Evolutionary conservation across 495 filamentous ascomycete genomes (phyloP), one percentile per base, ranked within the genome.

Genomic region (Clavariopsis aquatica): DNA sequence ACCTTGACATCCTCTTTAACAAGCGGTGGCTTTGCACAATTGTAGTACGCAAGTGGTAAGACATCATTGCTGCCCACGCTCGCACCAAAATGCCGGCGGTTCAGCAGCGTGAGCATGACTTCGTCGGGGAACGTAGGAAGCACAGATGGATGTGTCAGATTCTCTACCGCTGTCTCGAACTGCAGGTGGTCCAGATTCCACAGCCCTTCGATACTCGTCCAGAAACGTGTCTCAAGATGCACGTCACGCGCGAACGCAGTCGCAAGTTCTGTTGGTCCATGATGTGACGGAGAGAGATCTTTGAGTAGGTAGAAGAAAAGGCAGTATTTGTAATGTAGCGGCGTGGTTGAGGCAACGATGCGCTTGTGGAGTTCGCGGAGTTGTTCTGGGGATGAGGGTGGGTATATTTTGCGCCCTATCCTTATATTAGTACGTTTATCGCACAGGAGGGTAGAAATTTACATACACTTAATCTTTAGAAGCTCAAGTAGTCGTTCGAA

Each of bases 121-220:
- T 93, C 89, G 73, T 93, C 89, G 29, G 88, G 83, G 68, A 93
- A 93, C 27, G 89, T 90, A 26, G 89, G 84, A 29, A 89, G 85
- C 15, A 93, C 79, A 4, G 87, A 87, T 1, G 90, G 89, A 63
- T 92, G 85, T 9, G 88, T 85, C 19, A 94, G 82, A 65, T 86
- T 83, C 62, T 89, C 83, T 22, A 92, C 76, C 5, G 90, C 90
- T 58, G 81, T 80, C 84, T 89, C 58, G 38, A 90, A 91, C 51
- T 90, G 81, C 24, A 84, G 75, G 47, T 82, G 80, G 73, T 94
- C 90, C 77, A 94, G 78, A 55, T 87, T 80, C 89, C 89, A 93
- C n/a, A 94, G 75, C 2, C 90, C 90, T 60, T 87, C 85, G 73
- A 93, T 89, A 60, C 90, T 87, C 27, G 89, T 83, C 66, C 83